Evolutionary conservation across 495 filamentous ascomycete genomes (phyloP).

Genomic region (Neurospora cerealis): DNA sequence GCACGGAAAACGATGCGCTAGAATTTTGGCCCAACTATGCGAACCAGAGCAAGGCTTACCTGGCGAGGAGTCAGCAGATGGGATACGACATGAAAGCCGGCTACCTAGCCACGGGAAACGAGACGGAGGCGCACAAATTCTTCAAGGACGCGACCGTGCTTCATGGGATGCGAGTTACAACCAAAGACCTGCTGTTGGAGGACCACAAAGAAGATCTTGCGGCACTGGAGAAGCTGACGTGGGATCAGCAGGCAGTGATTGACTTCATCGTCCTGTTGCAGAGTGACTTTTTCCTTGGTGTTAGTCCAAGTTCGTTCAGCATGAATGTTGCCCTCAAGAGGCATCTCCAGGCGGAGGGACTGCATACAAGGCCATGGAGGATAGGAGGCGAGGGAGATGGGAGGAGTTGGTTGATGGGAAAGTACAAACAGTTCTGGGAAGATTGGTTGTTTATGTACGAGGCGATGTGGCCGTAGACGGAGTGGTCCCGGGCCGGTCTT

Average conservation of each 20-base stretch:
- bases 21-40: slow-evolving; percentile 31
- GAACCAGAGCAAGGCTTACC: slow-evolving; percentile 28
- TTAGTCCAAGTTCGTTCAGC: slow-evolving; percentile 37
- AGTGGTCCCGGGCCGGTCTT: neutral
- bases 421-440: slow-evolving; percentile 31
- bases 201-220: slow-evolving; percentile 15
- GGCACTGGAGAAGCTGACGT: slow-evolving; percentile 25
- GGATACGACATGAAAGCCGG: slow-evolving; percentile 19
- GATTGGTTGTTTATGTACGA: slow-evolving; percentile 41
- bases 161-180: slow-evolving; percentile 17
- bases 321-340: slow-evolving; percentile 34
- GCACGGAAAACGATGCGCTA: slow-evolving; percentile 33
- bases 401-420: slow-evolving; percentile 32
- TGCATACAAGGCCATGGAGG: slow-evolving; percentile 33
- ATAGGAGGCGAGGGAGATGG: slow-evolving; percentile 30
- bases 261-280: slow-evolving; percentile 32
- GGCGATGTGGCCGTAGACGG: slow-evolving; percentile 30
- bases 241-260: slow-evolving; percentile 36
- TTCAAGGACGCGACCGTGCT: neutral
- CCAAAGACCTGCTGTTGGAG: slow-evolving; percentile 25
- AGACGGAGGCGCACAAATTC: slow-evolving; percentile 27
- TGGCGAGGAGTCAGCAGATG: slow-evolving; percentile 15
- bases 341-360: slow-evolving; percentile 26
- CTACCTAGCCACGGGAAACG: slow-evolving; percentile 33
- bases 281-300: slow-evolving; percentile 31